These are phyloP conservation scores for Geosiphon pyriformis DNA, from an alignment of 192 early-diverging fungal species.

Conservation along the genomic window DNA sequence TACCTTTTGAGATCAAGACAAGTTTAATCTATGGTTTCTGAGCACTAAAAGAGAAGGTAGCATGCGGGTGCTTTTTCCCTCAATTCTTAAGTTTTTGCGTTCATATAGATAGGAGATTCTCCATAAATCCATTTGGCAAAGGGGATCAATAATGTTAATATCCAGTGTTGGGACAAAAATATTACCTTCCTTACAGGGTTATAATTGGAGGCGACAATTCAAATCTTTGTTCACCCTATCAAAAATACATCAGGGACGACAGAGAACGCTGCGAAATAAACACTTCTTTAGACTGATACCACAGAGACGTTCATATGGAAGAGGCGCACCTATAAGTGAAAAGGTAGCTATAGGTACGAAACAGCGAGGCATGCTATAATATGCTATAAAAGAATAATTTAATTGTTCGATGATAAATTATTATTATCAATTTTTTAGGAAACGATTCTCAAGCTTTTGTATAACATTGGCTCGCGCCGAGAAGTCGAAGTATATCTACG, in stretches of 20 bases:
- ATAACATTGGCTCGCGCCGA: slow-evolving; percentile 98
- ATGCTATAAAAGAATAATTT: too few relatives aligned
- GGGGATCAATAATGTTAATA: slow-evolving; percentile 23
- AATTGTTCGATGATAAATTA: too few relatives aligned
- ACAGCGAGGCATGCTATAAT: too few relatives aligned
- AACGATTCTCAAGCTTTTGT: slow-evolving; percentile 82
- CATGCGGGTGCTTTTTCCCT: too few relatives aligned
- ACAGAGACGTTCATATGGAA: slow-evolving; percentile 7
- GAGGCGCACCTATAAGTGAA: slow-evolving; percentile 7
- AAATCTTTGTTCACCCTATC: background rate
- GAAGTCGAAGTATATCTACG: slow-evolving; percentile 98
- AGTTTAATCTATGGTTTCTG: too few relatives aligned
- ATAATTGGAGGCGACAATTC: background rate
- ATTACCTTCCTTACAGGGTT: background rate
- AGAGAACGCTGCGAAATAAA: background rate
- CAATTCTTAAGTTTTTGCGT: too few relatives aligned
- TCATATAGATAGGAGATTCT: too few relatives aligned
- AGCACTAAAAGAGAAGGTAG: too few relatives aligned
- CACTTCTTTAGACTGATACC: background rate
- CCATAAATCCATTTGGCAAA: too few relatives aligned
- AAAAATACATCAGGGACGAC: background rate
- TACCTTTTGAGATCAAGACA: too few relatives aligned
- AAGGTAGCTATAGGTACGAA: too few relatives aligned
- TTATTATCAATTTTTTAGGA: slow-evolving; percentile 57
- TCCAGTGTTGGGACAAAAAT: slow-evolving; percentile 1